Conservation (phyloP, 1,139 yeast species). For the Pichia sp. region DNA sequence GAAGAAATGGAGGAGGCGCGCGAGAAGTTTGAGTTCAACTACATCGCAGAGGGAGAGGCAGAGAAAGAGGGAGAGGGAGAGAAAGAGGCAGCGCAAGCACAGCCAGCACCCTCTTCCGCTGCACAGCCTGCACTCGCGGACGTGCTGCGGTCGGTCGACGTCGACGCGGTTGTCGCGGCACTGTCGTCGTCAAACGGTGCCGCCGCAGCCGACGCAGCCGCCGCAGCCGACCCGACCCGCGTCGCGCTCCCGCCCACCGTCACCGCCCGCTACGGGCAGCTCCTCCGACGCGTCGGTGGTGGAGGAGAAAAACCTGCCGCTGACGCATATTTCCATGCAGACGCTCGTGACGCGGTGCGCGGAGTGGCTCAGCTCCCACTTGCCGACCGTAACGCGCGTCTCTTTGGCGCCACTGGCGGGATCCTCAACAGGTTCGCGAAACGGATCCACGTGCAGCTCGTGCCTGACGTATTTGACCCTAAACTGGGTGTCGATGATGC, state of each 20-base stretch:
- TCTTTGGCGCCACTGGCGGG: constrained; percentile 27
- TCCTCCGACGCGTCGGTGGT: no score
- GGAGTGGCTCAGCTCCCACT: constrained; percentile 33
- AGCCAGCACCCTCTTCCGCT: not conserved
- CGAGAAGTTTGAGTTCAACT: constrained; percentile 24
- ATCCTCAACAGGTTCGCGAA: constrained; percentile 35
- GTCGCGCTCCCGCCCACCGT: no score
- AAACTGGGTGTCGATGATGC: constrained; percentile 16
- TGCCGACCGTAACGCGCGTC: constrained; percentile 20
- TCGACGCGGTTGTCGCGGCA: no score
- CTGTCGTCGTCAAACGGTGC: no score
- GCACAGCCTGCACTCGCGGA: no score
- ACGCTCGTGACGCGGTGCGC: constrained; percentile 36
- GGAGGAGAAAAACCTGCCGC: not conserved
- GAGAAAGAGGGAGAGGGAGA: not conserved
- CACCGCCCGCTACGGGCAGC: not conserved
- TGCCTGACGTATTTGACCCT: constrained; percentile 37
- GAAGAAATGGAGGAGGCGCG: constrained; percentile 19
- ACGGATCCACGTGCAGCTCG: constrained; percentile 37
- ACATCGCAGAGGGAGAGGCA: constrained; percentile 11
- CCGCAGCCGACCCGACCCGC: no score
- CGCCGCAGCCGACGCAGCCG: no score
- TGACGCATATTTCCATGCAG: constrained; percentile 32
- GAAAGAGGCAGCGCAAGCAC: constrained; percentile 1
- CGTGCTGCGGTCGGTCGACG: no score